Conservation (phyloP, 805 yeast genomes). For the Saturnispora serradocipensis region DNA sequence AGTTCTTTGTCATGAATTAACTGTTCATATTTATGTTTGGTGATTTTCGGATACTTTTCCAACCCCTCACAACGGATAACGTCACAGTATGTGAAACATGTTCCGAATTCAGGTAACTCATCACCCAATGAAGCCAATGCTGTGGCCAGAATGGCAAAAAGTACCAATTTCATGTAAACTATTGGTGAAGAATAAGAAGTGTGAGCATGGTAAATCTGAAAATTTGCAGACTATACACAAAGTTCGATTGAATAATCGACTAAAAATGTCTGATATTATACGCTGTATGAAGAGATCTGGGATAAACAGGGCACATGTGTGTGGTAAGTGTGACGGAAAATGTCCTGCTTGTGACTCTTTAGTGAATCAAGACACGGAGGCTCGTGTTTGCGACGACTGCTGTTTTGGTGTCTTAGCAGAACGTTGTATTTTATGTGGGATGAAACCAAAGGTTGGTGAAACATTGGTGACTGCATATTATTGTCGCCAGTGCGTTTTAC, state of each 20-base stretch:
- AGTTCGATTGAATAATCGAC: background rate
- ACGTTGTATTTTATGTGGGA: slow-evolving; percentile 73
- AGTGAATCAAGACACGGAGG: slow-evolving; percentile 61
- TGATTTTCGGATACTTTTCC: slow-evolving; percentile 18
- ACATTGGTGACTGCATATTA: slow-evolving; percentile 56
- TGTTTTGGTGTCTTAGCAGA: slow-evolving; percentile 57
- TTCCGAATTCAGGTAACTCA: slow-evolving; percentile 44
- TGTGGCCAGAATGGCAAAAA: background rate
- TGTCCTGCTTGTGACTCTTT: slow-evolving; percentile 87
- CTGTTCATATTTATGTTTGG: slow-evolving; percentile 19
- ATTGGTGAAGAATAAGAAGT: background rate
- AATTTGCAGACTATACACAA: background rate
- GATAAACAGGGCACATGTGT: slow-evolving; percentile 54
- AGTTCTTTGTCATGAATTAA: slow-evolving; percentile 25
- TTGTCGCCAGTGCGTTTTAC: slow-evolving; percentile 73
- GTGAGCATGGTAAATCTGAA: background rate
- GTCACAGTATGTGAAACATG: slow-evolving; percentile 47
- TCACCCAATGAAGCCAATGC: slow-evolving; percentile 50
- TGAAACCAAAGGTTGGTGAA: slow-evolving; percentile 36
- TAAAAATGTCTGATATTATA: slow-evolving; percentile 5
- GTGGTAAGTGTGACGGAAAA: slow-evolving; percentile 82
- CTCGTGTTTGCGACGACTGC: slow-evolving; percentile 77
- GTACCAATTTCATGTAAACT: background rate
- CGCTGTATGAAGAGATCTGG: slow-evolving; percentile 87
- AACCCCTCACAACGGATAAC: slow-evolving; percentile 22